Conservation (phyloP, 2,329 filamentous ascomycete species). For the Incumbomyces lentus region DNA sequence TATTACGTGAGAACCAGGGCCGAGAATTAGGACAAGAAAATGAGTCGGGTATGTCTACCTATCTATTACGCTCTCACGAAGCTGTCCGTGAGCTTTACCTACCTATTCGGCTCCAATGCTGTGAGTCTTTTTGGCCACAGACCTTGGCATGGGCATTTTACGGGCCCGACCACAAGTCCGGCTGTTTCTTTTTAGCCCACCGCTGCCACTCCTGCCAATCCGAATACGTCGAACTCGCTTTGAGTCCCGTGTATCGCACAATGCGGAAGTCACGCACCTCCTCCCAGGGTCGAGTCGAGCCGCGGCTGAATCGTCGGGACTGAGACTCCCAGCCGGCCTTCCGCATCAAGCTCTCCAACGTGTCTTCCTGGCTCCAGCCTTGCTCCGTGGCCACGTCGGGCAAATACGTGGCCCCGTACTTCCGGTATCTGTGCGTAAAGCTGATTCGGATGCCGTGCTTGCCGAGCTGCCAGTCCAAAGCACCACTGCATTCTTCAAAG, state of each 20-base stretch:
- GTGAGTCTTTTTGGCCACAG: background rate
- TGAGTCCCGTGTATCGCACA: slow-evolving; percentile 77
- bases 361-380: slow-evolving; percentile 90
- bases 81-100: background rate
- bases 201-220: slow-evolving; percentile 74
- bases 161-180: slow-evolving; percentile 3
- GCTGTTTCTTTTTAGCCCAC: slow-evolving; percentile 47
- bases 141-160: background rate
- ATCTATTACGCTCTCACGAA: background rate
- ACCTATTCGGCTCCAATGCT: background rate
- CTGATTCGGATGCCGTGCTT: slow-evolving; percentile 77
- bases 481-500: slow-evolving; percentile 64
- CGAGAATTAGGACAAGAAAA: background rate
- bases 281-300: slow-evolving; percentile 49
- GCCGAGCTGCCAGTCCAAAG: slow-evolving; percentile 79
- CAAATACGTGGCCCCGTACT: slow-evolving; percentile 79
- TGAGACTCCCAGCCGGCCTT: slow-evolving; percentile 75
- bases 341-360: slow-evolving; percentile 76
- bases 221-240: slow-evolving; percentile 56
- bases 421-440: slow-evolving; percentile 55
- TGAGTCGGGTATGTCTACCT: background rate
- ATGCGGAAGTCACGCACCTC: slow-evolving; percentile 64
- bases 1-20: too few species aligned
- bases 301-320: slow-evolving; percentile 29
- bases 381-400: slow-evolving; percentile 88